phyloP scores from a whole-genome alignment of 2,329 filamentous ascomycete genomes.

The Neonectria punicea region DNA sequence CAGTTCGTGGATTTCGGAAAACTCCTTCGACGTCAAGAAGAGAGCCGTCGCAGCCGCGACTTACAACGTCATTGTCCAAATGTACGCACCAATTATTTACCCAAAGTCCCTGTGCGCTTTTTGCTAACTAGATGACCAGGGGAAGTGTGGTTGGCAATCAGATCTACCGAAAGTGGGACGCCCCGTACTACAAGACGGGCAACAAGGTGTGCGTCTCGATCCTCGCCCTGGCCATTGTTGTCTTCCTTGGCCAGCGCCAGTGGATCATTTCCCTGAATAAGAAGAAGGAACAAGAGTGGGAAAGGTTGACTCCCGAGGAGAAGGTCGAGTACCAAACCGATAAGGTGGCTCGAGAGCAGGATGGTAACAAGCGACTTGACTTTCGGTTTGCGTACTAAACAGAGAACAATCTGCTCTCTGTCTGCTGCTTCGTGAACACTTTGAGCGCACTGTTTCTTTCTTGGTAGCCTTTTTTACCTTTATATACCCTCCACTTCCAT shows the following conservation, averaged over 20 bases:
- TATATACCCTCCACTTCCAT: background rate
- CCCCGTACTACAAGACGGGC: constrained; percentile 66
- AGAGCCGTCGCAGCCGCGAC: constrained; percentile 59
- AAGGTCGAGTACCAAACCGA: constrained; percentile 58
- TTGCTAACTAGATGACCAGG: constrained; percentile 28
- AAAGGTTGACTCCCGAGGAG: constrained; percentile 56
- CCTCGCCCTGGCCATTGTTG: constrained; percentile 57
- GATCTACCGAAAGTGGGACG: constrained; percentile 63
- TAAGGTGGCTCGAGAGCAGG: constrained; percentile 53
- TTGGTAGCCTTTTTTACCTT: background rate
- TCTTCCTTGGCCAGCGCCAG: constrained; percentile 61
- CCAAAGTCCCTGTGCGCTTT: background rate
- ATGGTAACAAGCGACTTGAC: constrained; percentile 62
- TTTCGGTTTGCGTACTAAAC: constrained; percentile 60
- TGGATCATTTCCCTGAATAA: constrained; percentile 58
- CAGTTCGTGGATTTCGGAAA: constrained; percentile 61
- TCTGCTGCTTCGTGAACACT: background rate
- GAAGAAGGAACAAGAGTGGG: constrained; percentile 60
- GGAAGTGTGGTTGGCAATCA: constrained; percentile 56
- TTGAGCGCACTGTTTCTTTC: background rate
- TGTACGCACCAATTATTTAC: constrained; percentile 37
- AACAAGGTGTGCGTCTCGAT: constrained; percentile 68
- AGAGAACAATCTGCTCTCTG: background rate
- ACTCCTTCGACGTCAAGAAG: constrained; percentile 61
- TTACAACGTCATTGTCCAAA: constrained; percentile 60